Evolutionary conservation across 768 basidiomycete species (phyloP).

Genomic region (Serendipita sp.): DNA sequence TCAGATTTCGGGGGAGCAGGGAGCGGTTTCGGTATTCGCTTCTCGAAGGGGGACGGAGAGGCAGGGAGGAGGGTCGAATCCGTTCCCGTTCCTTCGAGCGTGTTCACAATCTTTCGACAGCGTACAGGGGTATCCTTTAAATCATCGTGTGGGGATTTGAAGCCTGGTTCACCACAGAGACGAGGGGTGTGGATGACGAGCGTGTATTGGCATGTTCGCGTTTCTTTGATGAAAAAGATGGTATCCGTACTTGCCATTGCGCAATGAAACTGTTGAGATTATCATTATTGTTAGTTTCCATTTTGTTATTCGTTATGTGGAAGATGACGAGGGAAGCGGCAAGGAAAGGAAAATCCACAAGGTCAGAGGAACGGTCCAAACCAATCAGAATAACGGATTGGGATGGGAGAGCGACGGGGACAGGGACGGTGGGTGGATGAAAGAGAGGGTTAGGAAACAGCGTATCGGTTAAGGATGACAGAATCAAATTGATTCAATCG

Average conservation of each 20-base stretch:
- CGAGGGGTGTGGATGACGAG: conserved; percentile 90
- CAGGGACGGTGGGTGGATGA: no score
- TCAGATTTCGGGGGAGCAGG: neutral
- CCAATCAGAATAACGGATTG: no score
- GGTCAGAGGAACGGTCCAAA: no score
- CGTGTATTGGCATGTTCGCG: conserved; percentile 86
- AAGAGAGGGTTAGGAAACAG: no score
- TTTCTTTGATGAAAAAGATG: conserved; percentile 82
- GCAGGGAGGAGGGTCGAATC: neutral
- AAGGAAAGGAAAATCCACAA: no score
- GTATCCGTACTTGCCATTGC: conserved; percentile 86
- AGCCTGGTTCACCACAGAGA: conserved; percentile 83
- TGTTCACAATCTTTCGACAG: conserved; percentile 55
- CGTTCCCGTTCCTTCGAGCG: conserved; percentile 9
- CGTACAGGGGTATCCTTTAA: conserved; percentile 53
- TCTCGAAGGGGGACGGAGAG: neutral
- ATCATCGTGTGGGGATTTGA: conserved; percentile 55
- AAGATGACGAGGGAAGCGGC: neutral
- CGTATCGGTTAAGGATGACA: neutral
- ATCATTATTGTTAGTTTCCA: neutral
- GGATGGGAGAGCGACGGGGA: no score
- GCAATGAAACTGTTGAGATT: conserved; percentile 61
- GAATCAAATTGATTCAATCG: neutral
- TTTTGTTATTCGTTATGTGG: conserved; percentile 6
- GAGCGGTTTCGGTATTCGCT: conserved; percentile 1